Evolutionary conservation across 129 eudicot species (phyloP).

Genomic region (Flaveria trinervia): DNA sequence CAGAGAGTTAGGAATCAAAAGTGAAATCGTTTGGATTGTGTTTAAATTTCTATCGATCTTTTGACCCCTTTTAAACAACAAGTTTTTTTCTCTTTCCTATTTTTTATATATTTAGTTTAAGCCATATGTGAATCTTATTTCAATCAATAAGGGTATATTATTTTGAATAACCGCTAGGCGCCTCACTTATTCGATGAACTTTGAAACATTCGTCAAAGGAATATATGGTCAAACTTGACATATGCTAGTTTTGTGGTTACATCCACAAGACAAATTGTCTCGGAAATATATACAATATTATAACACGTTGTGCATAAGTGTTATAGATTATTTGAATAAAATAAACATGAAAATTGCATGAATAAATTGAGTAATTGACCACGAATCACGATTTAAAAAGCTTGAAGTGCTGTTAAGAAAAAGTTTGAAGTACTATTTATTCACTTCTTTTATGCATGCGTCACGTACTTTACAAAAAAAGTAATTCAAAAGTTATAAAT

Average conservation of each 20-base stretch:
- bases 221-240: neutral
- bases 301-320: neutral
- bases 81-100: no score
- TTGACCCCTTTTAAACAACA: no score
- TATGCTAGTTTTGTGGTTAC: neutral
- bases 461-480: conserved; percentile 18
- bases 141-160: neutral
- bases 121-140: neutral
- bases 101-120: neutral
- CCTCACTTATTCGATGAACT: neutral
- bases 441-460: conserved; percentile 25
- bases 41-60: no score
- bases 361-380: conserved; percentile 20
- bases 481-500: conserved; percentile 11
- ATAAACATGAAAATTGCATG: neutral
- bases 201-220: neutral
- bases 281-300: neutral
- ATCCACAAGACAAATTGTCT: neutral
- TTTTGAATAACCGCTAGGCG: neutral
- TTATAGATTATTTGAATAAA: neutral
- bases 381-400: conserved; percentile 24
- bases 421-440: neutral
- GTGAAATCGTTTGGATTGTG: no score
- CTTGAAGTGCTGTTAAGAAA: neutral
- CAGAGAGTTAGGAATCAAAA: no score